Base-by-base conservation (phyloP, 2,329 filamentous ascomycete genomes). In the Diplodia corticola region DNA sequence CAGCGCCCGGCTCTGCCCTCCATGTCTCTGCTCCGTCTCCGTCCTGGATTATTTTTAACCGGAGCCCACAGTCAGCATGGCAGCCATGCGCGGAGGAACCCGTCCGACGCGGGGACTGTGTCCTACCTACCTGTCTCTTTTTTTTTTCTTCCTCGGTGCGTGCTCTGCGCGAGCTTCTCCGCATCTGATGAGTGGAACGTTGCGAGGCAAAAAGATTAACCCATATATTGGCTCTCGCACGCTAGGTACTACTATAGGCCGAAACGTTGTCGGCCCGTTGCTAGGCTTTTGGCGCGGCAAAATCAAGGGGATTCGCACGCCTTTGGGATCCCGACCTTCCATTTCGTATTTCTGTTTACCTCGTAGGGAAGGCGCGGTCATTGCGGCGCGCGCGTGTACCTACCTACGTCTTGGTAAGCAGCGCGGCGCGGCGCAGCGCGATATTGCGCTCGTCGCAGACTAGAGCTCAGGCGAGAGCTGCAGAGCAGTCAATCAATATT, bases 151-250 rank as follows among this genome's bases (percentile, higher is more conserved):
- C 12, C 10, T 33, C 10, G 7, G 7, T 33, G 6, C 9, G 33
- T 30, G 55, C 55, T 60, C 40, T 60, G 55, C 55, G 40, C 55
- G 48, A 48, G 40, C 55, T 60, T 48, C 55, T 60, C 40, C 55
- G 40, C 55, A 60, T 60, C 33, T 60, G 55, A 60, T 20, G 55
- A 37, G 55, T 60, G 55, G 37, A 60, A 60, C 40, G 55, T 60
- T 60, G 55, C 55, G 55, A 61, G 57, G 57, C 48, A 61, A 49
- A 61, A 61, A 61, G 57, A 61, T 49, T 49, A 61, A 61, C 26
- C 26, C 40, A 49, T 35, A 49, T 61, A 49, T 61, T 49, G 57
- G 44, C 37, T 28, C 24, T 30, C 22, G 30, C 20, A 60, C 55
- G 55, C 55, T 60, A 60, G 20, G 22, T 44, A 33, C 33, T 44